These are phyloP conservation scores for Naganishia albida DNA, from an alignment of 1,284 basidiomycete genomes.

Conservation along the genomic window DNA sequence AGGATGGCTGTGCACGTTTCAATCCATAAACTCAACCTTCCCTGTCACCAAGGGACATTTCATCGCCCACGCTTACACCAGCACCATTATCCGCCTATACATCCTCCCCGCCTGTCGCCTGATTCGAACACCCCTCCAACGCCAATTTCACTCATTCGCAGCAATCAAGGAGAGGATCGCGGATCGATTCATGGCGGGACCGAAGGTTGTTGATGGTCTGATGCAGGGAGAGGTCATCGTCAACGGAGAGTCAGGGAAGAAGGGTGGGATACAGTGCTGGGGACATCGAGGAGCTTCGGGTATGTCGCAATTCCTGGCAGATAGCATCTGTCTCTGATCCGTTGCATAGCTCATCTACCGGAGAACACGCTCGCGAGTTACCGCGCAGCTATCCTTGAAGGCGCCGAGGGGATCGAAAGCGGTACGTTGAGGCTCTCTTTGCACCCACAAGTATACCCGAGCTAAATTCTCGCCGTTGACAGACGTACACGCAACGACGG, in stretches of 20 bases:
- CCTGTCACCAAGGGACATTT: not conserved
- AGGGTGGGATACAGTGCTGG: constrained; percentile 69
- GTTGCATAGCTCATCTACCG: constrained; percentile 45
- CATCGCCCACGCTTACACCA: not conserved
- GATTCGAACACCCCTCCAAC: not conserved
- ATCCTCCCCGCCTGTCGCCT: not conserved
- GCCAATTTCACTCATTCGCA: not conserved
- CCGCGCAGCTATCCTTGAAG: constrained; percentile 86
- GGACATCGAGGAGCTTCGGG: constrained; percentile 84
- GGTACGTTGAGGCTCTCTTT: constrained; percentile 41
- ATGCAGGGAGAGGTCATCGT: not conserved
- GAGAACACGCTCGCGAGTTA: constrained; percentile 74
- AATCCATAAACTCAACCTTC: not conserved
- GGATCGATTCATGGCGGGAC: constrained; percentile 10
- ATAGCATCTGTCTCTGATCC: not conserved
- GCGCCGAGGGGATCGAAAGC: constrained; percentile 91
- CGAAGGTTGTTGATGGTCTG: not conserved
- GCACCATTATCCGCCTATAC: constrained; percentile 2
- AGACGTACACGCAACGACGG: constrained; percentile 95
- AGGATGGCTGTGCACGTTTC: not conserved
- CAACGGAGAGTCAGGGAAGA: not conserved
- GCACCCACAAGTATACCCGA: not conserved
- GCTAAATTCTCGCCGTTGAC: constrained; percentile 35
- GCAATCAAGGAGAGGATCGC: constrained; percentile 6
- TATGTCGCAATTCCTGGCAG: not conserved